Evolutionary conservation across 2,329 filamentous ascomycete genomes (phyloP).

Genomic region (Domatiomyces catenatus): DNA sequence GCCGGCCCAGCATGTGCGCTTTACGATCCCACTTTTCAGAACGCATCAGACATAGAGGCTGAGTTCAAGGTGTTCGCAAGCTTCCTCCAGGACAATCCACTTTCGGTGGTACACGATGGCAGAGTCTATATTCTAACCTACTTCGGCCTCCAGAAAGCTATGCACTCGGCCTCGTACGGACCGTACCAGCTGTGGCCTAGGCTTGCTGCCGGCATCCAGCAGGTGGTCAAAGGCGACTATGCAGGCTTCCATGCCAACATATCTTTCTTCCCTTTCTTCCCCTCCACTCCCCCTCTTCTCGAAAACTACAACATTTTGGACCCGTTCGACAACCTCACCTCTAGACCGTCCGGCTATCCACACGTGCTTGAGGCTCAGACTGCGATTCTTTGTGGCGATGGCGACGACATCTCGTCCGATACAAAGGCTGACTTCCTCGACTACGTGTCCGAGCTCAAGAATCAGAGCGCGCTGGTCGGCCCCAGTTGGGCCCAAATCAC

Average conservation of each 20-base stretch:
- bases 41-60: slow-evolving; percentile 6
- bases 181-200: slow-evolving; percentile 12
- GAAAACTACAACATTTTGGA: background rate
- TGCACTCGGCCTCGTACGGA: slow-evolving; percentile 15
- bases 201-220: slow-evolving; percentile 30
- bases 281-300: slow-evolving; percentile 12
- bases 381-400: slow-evolving; percentile 17
- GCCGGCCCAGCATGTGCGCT: slow-evolving; percentile 36
- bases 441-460: slow-evolving; percentile 9
- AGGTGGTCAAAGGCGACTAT: slow-evolving; percentile 21
- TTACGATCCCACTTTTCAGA: slow-evolving; percentile 11
- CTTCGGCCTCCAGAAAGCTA: slow-evolving; percentile 31
- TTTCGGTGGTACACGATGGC: slow-evolving; percentile 22
- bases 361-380: slow-evolving; percentile 10
- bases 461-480: slow-evolving; percentile 14
- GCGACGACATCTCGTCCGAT: slow-evolving; percentile 12
- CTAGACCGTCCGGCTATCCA: slow-evolving; percentile 6
- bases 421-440: slow-evolving; percentile 10
- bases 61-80: slow-evolving; percentile 9
- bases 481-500: slow-evolving; percentile 24
- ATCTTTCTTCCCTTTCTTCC: slow-evolving; percentile 27
- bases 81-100: slow-evolving; percentile 9
- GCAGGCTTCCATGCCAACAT: slow-evolving; percentile 18
- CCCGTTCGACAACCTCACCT: slow-evolving; percentile 1
- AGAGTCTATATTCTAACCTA: slow-evolving; percentile 35